These are phyloP conservation scores for Fusarium concolor DNA, from an alignment of 2,329 filamentous ascomycete species.

Conservation along the genomic window DNA sequence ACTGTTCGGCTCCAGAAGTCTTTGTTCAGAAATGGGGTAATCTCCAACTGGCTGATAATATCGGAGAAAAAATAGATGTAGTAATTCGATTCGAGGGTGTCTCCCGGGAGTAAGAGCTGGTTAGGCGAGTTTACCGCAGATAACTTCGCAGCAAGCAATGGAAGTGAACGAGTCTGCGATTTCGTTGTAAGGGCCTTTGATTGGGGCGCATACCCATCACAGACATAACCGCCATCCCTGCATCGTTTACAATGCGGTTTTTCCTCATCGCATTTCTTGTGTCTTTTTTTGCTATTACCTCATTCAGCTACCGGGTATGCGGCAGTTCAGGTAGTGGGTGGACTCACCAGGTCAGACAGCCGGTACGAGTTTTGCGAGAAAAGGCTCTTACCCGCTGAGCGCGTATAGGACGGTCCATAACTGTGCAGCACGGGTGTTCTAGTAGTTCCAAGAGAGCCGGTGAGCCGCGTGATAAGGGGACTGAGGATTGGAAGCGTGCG, in stretches of 20 bases:
- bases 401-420: slow-evolving; percentile 3
- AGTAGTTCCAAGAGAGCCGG: no score
- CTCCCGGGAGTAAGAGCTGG: neutral
- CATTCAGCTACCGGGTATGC: neutral
- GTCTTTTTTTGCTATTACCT: slow-evolving; percentile 3
- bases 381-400: slow-evolving; percentile 2
- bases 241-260: slow-evolving; percentile 13
- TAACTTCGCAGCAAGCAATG: neutral
- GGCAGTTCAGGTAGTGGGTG: no score
- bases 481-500: neutral
- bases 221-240: slow-evolving; percentile 18
- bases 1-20: slow-evolving; percentile 5
- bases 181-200: neutral
- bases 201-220: slow-evolving; percentile 11
- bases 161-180: neutral
- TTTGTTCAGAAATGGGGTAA: neutral
- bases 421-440: neutral
- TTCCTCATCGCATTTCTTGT: slow-evolving; percentile 16
- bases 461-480: neutral
- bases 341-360: slow-evolving; percentile 19
- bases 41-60: neutral
- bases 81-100: slow-evolving; percentile 7
- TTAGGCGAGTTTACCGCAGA: no score
- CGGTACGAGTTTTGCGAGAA: slow-evolving; percentile 8
- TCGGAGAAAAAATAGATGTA: slow-evolving; percentile 16